Evolutionary conservation across 345 rosid genomes (phyloP).

Genomic region (Erucastrum elatum): DNA sequence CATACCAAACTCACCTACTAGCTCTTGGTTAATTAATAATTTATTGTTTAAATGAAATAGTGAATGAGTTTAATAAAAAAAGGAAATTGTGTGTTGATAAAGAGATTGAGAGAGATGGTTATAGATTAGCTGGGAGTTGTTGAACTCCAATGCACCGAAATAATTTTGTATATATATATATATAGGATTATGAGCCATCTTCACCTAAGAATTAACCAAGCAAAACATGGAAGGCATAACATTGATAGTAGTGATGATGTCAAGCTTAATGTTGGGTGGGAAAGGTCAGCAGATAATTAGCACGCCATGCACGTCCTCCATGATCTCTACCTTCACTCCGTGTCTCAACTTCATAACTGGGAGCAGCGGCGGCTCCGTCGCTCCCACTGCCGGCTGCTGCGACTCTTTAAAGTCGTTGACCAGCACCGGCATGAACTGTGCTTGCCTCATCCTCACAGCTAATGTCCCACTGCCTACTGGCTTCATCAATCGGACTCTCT

Average conservation of each 20-base stretch:
- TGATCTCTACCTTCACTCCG: conserved; percentile 79
- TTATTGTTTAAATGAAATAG: background rate
- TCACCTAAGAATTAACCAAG: background rate
- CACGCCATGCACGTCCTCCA: conserved; percentile 76
- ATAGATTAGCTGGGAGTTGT: conserved; percentile 35
- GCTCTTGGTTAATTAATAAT: background rate
- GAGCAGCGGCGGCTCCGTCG: conserved; percentile 53
- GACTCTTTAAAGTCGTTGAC: conserved; percentile 52
- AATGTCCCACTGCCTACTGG: conserved; percentile 66
- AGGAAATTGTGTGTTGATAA: conserved; percentile 2
- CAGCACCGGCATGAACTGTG: conserved; percentile 58
- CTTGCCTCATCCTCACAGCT: conserved; percentile 71
- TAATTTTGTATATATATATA: conserved; percentile 9
- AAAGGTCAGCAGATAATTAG: conserved; percentile 65
- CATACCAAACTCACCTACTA: conserved; percentile 37
- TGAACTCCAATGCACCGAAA: conserved; percentile 38
- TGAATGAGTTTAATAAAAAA: background rate
- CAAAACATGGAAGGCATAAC: conserved; percentile 13
- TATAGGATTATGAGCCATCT: conserved; percentile 1
- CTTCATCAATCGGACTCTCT: conserved; percentile 54
- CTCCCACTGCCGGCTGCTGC: conserved; percentile 73
- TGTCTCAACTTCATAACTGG: conserved; percentile 81
- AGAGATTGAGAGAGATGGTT: background rate
- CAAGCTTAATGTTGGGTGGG: conserved; percentile 38
- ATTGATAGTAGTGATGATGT: conserved; percentile 29